A percentile compares a stretch with the other conserved stretches of the same genome.
Conservation (phyloP, 108 stramenopile species). For the Fragilaria radians region DNA sequence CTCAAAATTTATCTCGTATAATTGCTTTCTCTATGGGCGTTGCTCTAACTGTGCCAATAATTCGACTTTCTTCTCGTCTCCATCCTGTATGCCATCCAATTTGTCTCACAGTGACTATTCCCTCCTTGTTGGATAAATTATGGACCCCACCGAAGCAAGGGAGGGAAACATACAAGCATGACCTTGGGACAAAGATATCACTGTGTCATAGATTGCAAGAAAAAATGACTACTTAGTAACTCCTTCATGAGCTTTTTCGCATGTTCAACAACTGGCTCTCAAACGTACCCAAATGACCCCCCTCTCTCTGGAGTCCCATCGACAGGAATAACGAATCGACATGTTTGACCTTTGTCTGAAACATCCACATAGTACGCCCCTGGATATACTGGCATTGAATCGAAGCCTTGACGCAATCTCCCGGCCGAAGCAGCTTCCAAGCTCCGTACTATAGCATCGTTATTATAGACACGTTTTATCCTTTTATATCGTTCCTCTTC, state of each 20-base stretch:
- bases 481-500: conserved; percentile 33
- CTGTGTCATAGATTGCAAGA: conserved; percentile 23
- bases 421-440: conserved; percentile 36
- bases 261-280: too few species aligned
- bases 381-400: conserved; percentile 39
- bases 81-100: conserved; percentile 81
- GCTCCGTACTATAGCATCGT: conserved; percentile 19
- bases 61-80: conserved; percentile 68
- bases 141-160: conserved; percentile 48
- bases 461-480: conserved; percentile 37
- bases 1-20: conserved; percentile 30
- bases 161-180: conserved; percentile 62
- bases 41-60: conserved; percentile 57
- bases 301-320: conserved; percentile 38
- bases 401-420: conserved; percentile 56
- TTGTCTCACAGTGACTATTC: conserved; percentile 60
- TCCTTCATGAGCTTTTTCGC: too few species aligned
- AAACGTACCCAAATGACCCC: conserved; percentile 11
- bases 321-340: conserved; percentile 47
- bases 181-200: conserved; percentile 56
- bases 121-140: conserved; percentile 58
- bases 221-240: too few species aligned
- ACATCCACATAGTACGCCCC: conserved; percentile 62
- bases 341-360: conserved; percentile 20
- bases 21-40: conserved; percentile 38